Base-by-base conservation (phyloP, 2,329 filamentous ascomycete species). In the Exophiala sp. region DNA sequence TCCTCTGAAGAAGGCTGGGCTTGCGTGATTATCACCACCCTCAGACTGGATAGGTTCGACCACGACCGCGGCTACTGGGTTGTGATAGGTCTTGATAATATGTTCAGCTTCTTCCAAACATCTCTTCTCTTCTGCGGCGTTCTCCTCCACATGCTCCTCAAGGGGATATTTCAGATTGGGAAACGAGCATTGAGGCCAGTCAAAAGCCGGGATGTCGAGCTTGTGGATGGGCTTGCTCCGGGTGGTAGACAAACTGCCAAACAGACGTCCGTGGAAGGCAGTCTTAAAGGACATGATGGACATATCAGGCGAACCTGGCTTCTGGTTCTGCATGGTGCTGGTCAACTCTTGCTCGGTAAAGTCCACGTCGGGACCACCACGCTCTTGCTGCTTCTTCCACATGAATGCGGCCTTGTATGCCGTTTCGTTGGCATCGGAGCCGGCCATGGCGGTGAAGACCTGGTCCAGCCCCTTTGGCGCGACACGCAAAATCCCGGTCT, bases 381-480 rank as follows among this genome's bases (percentile, higher is more conserved):
- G 86, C 70, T 93, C 81, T 57, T 82, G 77, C 68, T 88, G 86
- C 42, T 86, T 82, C 64, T 85, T 83, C 78, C 85, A 94, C 83
- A 95, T 95, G 73, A 95, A 95, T 43, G 90, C 89, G 7, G 89
- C 89, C 74, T 95, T 95, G 80, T 88, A 95, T 37, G 90, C 90
- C 27, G 87, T 86, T 73, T 95, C 90, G 72, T 95, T 95, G 70
- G 89, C 89, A 64, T 95, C 89, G 16, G 88, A 94, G 55, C 89
- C 89, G 46, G 88, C 81, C 75, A 88, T 85, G 58, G 85, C 88
- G 14, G 89, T 95, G 73, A 95, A 95, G 61, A 95, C 88, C 69
- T 95, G 86, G 74, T 89, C 73, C 56, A 91, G 73, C 27, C 89
- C 89, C 66, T 84, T 85, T 52, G 89, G 90, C 0, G 89, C 88